A percentile compares a stretch with the other conserved stretches of the same genome.
phyloP scores from a whole-genome alignment of 257 asterid species.

The Solanum piurae region DNA sequence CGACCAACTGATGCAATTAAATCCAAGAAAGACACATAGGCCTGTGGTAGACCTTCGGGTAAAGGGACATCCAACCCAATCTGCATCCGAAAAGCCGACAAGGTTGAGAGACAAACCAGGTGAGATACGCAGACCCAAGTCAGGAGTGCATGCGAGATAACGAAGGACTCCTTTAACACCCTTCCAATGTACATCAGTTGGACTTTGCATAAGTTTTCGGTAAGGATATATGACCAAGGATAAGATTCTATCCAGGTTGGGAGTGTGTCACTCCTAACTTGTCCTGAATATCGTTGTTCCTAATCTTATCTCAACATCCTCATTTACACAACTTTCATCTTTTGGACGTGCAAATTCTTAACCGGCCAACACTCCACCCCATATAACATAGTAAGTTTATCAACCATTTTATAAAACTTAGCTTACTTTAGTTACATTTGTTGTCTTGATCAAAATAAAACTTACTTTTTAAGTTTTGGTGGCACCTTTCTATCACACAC shows the following conservation, averaged over 20 bases:
- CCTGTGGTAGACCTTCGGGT: neutral
- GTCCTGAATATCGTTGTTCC: neutral
- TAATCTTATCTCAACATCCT: neutral
- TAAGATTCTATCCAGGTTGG: too few relatives aligned
- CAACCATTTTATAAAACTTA: neutral
- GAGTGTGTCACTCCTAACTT: neutral
- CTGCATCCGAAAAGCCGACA: neutral
- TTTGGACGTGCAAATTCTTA: neutral
- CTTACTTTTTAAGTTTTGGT: neutral
- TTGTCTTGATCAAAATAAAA: neutral
- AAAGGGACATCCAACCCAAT: neutral
- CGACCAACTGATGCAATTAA: neutral
- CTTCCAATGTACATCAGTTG: neutral
- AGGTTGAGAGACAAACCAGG: neutral
- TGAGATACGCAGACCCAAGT: neutral
- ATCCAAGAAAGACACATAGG: neutral
- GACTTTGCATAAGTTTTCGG: neutral
- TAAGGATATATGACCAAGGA: too few relatives aligned
- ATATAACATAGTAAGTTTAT: neutral
- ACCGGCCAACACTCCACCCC: neutral
- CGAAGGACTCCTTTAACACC: neutral
- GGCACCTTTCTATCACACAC: neutral
- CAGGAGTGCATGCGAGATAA: neutral
- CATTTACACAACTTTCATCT: neutral
- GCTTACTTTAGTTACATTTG: neutral